phyloP scores from a whole-genome alignment of 192 early-diverging fungal species.

The Entomortierella lignicola region DNA sequence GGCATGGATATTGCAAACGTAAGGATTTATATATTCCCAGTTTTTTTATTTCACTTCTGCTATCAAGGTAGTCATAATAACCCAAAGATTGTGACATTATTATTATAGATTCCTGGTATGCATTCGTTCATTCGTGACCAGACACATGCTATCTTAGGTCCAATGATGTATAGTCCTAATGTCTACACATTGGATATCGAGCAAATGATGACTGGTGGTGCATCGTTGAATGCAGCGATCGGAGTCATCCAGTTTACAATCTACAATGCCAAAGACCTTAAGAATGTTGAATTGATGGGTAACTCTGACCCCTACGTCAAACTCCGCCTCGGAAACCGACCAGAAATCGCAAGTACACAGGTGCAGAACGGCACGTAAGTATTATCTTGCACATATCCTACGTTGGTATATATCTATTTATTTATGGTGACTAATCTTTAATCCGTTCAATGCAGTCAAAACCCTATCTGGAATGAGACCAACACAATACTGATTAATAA shows the following conservation, averaged over 20 bases:
- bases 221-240: constrained; percentile 72
- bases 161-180: constrained; percentile 90
- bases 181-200: constrained; percentile 83
- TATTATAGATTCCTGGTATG: constrained; percentile 80
- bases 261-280: constrained; percentile 82
- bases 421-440: too few relatives aligned
- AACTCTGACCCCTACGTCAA: constrained; percentile 90
- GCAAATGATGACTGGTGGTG: constrained; percentile 75
- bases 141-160: constrained; percentile 79
- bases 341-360: constrained; percentile 70
- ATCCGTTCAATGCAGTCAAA: constrained; percentile 15
- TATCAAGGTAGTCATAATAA: too few relatives aligned
- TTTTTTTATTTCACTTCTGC: not conserved
- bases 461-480: constrained; percentile 93
- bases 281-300: constrained; percentile 89
- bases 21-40: constrained; percentile 24
- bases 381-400: not conserved
- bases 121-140: constrained; percentile 79
- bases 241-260: constrained; percentile 89
- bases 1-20: constrained; percentile 89
- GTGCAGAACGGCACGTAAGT: constrained; percentile 74
- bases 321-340: constrained; percentile 78
- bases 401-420: too few relatives aligned
- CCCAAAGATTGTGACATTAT: not conserved
- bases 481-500: constrained; percentile 80